Base-by-base conservation (phyloP, 805 yeast species). In the Kluyveromyces dobzhanskii region DNA sequence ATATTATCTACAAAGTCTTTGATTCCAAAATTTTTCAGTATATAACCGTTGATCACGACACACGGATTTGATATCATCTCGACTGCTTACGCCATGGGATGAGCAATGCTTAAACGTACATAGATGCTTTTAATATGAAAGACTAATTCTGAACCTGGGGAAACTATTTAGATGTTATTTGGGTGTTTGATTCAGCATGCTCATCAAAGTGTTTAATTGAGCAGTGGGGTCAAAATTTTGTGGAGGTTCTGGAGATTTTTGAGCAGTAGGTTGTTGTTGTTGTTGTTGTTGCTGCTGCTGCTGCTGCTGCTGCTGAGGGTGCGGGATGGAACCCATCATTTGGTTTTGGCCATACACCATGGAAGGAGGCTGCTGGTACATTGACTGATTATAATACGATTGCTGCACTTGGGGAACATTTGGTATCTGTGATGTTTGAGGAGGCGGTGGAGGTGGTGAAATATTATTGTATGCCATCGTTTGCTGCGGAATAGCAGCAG, bases 191-290 rank as follows among this genome's bases (percentile, higher is more conserved):
- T 65, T 65, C 19, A 67, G 51, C 59, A 67, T 64, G 18, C 61
- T 65, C 67, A 67, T 64, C 40, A 67, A 48, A 24, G 67, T 62
- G 25, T 65, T 65, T 14, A 67, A 46, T 45, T 65, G 70, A 4
- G 68, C 69, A 30, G 65, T 60, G 17, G 66, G 59, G 30, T 58
- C 67, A 34, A 49, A 54, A 8, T 47, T 35, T 25, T 46, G 50
- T 27, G 44, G 40, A 12, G 31, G 46, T 41, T 43, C 50, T 12
- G 51, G 46, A 13, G 44, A 40, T 28, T 52, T 49, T 35, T 46
- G 45, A 9, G 8, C 24, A n/a, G 51, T 45, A 13, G 44, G 39
- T 26, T 52, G 50, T 33, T 46, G 45, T 39, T 46, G 26, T 25
- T 35, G 47, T 9, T 40, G 41, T 17, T 46, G 49, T 17, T 46